phyloP scores from a whole-genome alignment of 2,329 filamentous ascomycete genomes.

The Fusarium poae region DNA sequence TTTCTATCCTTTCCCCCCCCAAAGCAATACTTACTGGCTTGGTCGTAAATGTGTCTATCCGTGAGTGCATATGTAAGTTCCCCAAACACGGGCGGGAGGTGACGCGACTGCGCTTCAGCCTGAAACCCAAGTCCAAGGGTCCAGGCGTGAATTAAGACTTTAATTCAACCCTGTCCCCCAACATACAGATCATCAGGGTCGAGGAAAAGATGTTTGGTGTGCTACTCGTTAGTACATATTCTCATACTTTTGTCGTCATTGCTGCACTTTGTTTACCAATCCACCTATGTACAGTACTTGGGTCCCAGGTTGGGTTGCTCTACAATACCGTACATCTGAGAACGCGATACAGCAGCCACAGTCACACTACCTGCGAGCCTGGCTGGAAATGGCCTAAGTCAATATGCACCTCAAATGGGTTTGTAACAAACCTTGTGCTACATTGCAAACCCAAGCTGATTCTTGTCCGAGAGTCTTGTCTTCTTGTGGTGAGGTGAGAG shows the following conservation, averaged over 20 bases:
- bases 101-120: conserved; percentile 22
- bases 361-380: conserved; percentile 22
- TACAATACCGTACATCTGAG: conserved; percentile 4
- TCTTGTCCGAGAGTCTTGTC: conserved; percentile 15
- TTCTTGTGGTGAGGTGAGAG: too few relatives aligned
- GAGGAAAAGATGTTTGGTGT: not conserved
- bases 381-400: conserved; percentile 18
- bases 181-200: conserved; percentile 21
- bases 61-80: not conserved
- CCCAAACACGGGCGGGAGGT: not conserved
- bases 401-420: conserved; percentile 23
- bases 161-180: conserved; percentile 17
- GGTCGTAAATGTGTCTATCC: not conserved
- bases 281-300: not conserved
- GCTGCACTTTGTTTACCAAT: conserved; percentile 17
- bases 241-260: conserved; percentile 5
- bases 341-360: conserved; percentile 26
- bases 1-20: not conserved
- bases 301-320: not conserved
- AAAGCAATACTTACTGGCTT: not conserved
- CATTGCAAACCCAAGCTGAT: conserved; percentile 22
- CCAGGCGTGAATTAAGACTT: conserved; percentile 30
- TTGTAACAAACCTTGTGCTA: conserved; percentile 9
- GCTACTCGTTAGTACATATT: not conserved
- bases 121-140: conserved; percentile 41